Conservation (phyloP, 495 filamentous ascomycete genomes). For the Neurospora discreta region DNA sequence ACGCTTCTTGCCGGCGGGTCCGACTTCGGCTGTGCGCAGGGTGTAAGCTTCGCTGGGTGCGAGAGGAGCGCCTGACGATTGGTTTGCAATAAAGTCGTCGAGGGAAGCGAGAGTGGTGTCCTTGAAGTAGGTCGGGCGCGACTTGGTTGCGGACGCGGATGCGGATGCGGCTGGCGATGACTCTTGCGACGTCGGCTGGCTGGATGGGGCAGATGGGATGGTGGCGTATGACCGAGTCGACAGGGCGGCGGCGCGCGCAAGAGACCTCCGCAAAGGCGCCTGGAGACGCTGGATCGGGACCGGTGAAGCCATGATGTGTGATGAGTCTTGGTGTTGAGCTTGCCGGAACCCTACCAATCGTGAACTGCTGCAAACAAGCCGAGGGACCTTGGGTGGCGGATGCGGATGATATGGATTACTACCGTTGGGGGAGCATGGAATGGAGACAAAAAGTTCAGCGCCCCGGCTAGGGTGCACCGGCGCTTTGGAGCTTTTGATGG, state of each 20-base stretch:
- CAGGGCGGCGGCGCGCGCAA: slow-evolving; percentile 14
- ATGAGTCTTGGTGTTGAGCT: not conserved
- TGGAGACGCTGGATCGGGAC: slow-evolving; percentile 21
- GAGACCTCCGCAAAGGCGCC: slow-evolving; percentile 19
- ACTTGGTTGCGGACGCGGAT: slow-evolving; percentile 11
- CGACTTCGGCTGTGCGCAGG: slow-evolving; percentile 70
- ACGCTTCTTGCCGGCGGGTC: slow-evolving; percentile 68
- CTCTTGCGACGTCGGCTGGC: slow-evolving; percentile 5
- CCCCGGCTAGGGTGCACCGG: not conserved
- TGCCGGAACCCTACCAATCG: not conserved
- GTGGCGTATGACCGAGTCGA: slow-evolving; percentile 20
- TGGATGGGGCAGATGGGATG: slow-evolving; percentile 12
- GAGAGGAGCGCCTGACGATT: slow-evolving; percentile 26
- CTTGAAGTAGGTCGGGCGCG: slow-evolving; percentile 60
- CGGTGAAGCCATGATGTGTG: slow-evolving; percentile 17
- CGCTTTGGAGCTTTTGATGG: slow-evolving; percentile 1
- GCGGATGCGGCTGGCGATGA: slow-evolving; percentile 1
- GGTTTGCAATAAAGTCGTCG: slow-evolving; percentile 61
- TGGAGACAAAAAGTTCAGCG: slow-evolving; percentile 4
- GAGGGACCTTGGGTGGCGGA: not conserved
- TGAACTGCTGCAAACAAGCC: not conserved
- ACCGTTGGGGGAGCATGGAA: not conserved
- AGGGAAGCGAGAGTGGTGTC: slow-evolving; percentile 82
- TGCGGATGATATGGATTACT: not conserved
- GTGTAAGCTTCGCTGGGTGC: slow-evolving; percentile 48